phyloP scores from a whole-genome alignment of 306 rosid species.

The Sesbania bispinosa region DNA sequence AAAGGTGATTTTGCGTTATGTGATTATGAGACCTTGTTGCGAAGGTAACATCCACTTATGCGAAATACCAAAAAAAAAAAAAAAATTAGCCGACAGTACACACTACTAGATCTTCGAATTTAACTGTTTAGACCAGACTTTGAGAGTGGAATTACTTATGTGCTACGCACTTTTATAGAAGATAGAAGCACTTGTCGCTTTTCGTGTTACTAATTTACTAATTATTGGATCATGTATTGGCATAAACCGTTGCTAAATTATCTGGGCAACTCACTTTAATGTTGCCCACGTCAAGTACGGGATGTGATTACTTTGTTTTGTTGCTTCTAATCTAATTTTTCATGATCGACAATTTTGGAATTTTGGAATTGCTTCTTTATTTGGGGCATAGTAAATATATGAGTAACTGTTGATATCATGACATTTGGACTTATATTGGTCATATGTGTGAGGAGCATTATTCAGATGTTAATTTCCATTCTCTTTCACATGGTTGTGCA shows the following conservation, averaged over 20 bases:
- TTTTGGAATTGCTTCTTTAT: background rate
- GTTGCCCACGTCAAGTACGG: too few relatives aligned
- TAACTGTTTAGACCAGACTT: background rate
- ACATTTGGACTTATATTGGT: background rate
- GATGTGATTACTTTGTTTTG: too few relatives aligned
- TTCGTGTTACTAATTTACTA: background rate
- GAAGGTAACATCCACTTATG: background rate
- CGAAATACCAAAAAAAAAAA: too few relatives aligned
- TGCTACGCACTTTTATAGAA: background rate
- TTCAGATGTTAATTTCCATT: background rate
- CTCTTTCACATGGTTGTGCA: slow-evolving; percentile 24
- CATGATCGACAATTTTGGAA: background rate
- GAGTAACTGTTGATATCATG: background rate
- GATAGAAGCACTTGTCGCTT: background rate
- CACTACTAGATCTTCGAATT: background rate
- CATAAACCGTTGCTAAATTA: too few relatives aligned
- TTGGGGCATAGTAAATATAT: background rate
- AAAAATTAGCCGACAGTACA: background rate
- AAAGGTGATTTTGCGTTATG: background rate
- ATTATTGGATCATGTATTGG: too few relatives aligned
- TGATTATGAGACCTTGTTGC: background rate
- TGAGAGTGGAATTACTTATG: background rate
- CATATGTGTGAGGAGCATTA: background rate
- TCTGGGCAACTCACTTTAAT: too few relatives aligned
- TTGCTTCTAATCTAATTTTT: background rate